Conservation (phyloP, 208 protist genomes). For the Borovskyia barvae region DNA sequence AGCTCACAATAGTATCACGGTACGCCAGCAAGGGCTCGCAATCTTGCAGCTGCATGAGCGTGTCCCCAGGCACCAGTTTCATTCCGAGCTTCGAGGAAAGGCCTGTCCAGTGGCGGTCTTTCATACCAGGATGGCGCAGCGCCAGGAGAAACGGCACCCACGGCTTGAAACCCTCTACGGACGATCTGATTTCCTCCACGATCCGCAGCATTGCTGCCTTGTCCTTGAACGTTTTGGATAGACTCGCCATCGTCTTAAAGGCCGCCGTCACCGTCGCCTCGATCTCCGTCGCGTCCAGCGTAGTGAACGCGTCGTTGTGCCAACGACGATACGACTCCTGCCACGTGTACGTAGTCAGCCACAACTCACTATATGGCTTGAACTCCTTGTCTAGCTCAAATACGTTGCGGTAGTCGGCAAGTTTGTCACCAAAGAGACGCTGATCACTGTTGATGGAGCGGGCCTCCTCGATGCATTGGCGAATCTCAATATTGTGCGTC, state of each 20-base stretch:
- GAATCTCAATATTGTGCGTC: constrained; percentile 93
- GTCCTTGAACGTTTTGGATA: constrained; percentile 93
- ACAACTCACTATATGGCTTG: constrained; percentile 96
- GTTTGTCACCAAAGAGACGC: constrained; percentile 92
- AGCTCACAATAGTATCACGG: constrained; percentile 89
- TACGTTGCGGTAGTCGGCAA: constrained; percentile 95
- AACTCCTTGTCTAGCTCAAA: constrained; percentile 95
- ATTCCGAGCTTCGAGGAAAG: constrained; percentile 90
- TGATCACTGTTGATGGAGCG: constrained; percentile 95
- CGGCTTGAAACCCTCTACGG: constrained; percentile 95
- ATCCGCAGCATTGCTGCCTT: constrained; percentile 88
- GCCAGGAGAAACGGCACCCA: constrained; percentile 94
- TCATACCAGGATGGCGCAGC: constrained; percentile 96
- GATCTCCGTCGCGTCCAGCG: constrained; percentile 94
- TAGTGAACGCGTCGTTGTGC: constrained; percentile 93
- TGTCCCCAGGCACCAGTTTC: constrained; percentile 87
- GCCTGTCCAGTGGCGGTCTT: constrained; percentile 94
- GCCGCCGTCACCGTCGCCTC: constrained; percentile 80
- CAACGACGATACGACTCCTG: constrained; percentile 91
- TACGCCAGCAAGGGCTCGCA: constrained; percentile 78
- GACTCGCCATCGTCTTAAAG: constrained; percentile 90
- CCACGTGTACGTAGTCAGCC: constrained; percentile 95
- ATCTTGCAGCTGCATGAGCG: constrained; percentile 85
- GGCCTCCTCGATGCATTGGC: constrained; percentile 89
- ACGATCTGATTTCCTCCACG: constrained; percentile 77